Evolutionary conservation across 2,329 filamentous ascomycete species (phyloP), one percentile per base, ranked within the genome.

Genomic region (Fusarium marasasianum): DNA sequence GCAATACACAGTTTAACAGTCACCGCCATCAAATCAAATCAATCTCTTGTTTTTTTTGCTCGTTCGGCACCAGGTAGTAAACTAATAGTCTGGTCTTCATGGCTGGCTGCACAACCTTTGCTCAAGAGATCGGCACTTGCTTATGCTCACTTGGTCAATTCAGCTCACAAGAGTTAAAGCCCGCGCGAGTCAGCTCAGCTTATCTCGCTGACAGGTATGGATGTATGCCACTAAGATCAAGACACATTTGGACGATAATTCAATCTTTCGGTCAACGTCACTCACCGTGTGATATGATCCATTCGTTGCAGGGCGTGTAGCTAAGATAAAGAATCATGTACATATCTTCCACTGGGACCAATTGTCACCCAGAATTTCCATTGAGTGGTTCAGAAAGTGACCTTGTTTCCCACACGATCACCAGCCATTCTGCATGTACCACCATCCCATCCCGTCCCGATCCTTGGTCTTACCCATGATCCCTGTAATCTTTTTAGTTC

Each of bases 131-230:
- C 53, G 55, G n/a, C 66, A 53, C 9, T 17, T 37, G 40, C 51
- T 50, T 64, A 44, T 63, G 50, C 53, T 54, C 43, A 20, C 53
- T 44, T 38, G 33, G 38, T 50, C 22, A 53, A 50, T 68, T 63
- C 73, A 64, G 67, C 71, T 65, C 63, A 68, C 33, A 56, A 58
- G 48, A 53, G 64, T 72, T 72, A 68, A 69, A 62, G 59, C 66
- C 68, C 66, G 62, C 59, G 38, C 66, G 58, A 77, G 76, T 76
- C 76, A 78, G 71, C 76, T 76, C 74, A 77, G 71, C 76, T 77
- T 78, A 77, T 78, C 76, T 69, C 63, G 56, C 66, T 63, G 65
- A 63, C 63, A 56, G 45, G 54, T 57, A 54, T 50, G 44, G 26
- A 57, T 50, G 48, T 33, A 43, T 69, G 55, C 29, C 48, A 65